phyloP scores from a whole-genome alignment of 495 filamentous ascomycete species.

The Penicillium macrosclerotiorum region DNA sequence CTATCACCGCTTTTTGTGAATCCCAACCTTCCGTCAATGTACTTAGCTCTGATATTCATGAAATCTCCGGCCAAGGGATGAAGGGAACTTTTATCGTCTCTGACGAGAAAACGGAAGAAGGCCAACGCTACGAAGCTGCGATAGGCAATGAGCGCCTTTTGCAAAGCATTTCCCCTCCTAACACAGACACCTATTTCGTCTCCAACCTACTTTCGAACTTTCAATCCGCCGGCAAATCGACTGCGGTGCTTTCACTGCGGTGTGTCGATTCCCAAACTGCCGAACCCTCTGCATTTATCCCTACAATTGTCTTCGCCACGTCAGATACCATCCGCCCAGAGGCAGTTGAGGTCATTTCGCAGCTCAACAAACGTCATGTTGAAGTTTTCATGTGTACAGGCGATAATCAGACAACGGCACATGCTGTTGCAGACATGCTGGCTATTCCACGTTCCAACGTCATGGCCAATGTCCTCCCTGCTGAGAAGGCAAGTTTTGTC shows the following conservation, averaged over 20 bases:
- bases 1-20: conserved; percentile 68
- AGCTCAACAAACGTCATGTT: conserved; percentile 63
- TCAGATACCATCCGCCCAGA: conserved; percentile 79
- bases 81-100: conserved; percentile 61
- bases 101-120: conserved; percentile 8
- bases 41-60: conserved; percentile 55
- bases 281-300: conserved; percentile 46
- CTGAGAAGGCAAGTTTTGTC: conserved; percentile 84
- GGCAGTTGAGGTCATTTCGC: conserved; percentile 59
- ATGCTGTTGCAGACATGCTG: conserved; percentile 67
- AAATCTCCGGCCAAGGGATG: conserved; percentile 81
- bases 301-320: conserved; percentile 64
- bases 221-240: conserved; percentile 70
- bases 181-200: conserved; percentile 36
- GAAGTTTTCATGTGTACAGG: conserved; percentile 92
- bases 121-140: conserved; percentile 57
- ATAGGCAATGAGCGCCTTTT: conserved; percentile 85
- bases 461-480: conserved; percentile 83
- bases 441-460: conserved; percentile 74
- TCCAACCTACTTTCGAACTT: conserved; percentile 55
- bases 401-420: conserved; percentile 59
- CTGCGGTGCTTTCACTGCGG: conserved; percentile 64
- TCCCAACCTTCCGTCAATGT: conserved; percentile 30
- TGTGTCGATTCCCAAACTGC: conserved; percentile 13
- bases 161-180: conserved; percentile 25